A percentile compares a stretch with the other conserved stretches of the same genome.
Conservation (phyloP, 2,329 filamentous ascomycete species). For the Talaromyces rugulosus region DNA sequence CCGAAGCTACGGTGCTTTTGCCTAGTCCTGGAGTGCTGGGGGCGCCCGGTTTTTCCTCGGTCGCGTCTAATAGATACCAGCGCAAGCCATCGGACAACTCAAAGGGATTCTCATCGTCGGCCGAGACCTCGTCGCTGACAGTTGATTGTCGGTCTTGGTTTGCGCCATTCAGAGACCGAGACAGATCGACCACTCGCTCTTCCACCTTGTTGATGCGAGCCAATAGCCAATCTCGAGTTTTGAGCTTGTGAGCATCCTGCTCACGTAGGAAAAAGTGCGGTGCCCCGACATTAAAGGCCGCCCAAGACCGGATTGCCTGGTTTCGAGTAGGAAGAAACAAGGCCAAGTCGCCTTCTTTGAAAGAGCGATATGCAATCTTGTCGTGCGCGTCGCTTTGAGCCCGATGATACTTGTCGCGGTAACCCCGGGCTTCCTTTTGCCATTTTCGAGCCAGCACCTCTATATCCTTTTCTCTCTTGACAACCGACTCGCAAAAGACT, state of each 20-base stretch:
- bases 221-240: slow-evolving; percentile 89
- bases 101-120: slow-evolving; percentile 93
- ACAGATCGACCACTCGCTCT: slow-evolving; percentile 88
- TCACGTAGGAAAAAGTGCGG: slow-evolving; percentile 96
- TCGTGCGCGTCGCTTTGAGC: slow-evolving; percentile 83
- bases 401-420: slow-evolving; percentile 79
- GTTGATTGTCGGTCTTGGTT: slow-evolving; percentile 50
- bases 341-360: slow-evolving; percentile 94
- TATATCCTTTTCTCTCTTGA: slow-evolving; percentile 86
- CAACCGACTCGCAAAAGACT: slow-evolving; percentile 75
- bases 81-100: slow-evolving; percentile 89
- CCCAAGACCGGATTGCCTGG: slow-evolving; percentile 92
- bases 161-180: slow-evolving; percentile 63
- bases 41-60: slow-evolving; percentile 86
- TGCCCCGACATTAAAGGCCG: slow-evolving; percentile 95
- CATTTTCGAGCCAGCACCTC: slow-evolving; percentile 91
- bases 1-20: slow-evolving; percentile 85
- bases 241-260: slow-evolving; percentile 80
- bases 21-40: slow-evolving; percentile 89
- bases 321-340: slow-evolving; percentile 92
- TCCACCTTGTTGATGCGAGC: slow-evolving; percentile 88
- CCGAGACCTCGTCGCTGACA: slow-evolving; percentile 52
- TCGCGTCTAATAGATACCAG: slow-evolving; percentile 93
- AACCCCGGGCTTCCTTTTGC: slow-evolving; percentile 80
- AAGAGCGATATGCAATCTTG: slow-evolving; percentile 92